A percentile compares a stretch with the other conserved stretches of the same genome.
These are phyloP conservation scores for Nasturtium officinale DNA, from an alignment of 345 rosid species.

Conservation along the genomic window DNA sequence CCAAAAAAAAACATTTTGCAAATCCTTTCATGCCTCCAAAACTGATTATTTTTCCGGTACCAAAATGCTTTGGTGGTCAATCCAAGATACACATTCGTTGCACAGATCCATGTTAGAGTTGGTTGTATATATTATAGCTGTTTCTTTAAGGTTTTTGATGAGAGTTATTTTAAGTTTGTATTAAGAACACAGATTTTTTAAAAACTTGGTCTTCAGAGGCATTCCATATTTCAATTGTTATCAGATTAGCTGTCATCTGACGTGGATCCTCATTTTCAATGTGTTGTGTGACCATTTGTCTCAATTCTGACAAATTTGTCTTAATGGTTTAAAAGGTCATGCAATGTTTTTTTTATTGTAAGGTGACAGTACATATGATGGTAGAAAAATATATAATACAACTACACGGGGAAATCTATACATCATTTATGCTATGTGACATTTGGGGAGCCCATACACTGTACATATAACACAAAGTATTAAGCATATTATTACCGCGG, in stretches of 20 bases:
- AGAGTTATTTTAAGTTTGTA: conserved; percentile 24
- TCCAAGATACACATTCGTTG: conserved; percentile 27
- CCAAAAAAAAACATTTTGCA: conserved; percentile 1
- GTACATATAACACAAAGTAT: not conserved
- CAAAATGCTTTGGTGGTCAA: conserved; percentile 27
- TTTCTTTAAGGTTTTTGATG: conserved; percentile 21
- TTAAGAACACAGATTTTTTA: conserved; percentile 29
- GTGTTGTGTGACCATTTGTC: not conserved
- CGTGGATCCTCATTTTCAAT: not conserved
- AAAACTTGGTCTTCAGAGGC: conserved; percentile 23
- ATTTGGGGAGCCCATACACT: not conserved
- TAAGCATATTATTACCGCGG: not conserved
- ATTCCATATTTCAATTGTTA: not conserved
- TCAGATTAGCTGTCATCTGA: not conserved
- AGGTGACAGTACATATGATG: not conserved
- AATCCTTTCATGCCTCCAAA: conserved; percentile 13
- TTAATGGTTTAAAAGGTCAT: not conserved
- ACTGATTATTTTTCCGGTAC: conserved; percentile 26
- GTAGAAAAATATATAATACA: not conserved
- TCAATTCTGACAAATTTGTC: not conserved
- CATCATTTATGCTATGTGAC: not conserved
- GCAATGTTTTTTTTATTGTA: not conserved
- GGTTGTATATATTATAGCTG: conserved; percentile 36
- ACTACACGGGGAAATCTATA: not conserved
- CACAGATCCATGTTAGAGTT: conserved; percentile 29